These are phyloP conservation scores for Nakaseomyces uthaithaninus DNA, from an alignment of 1,139 yeast genomes.

Conservation along the genomic window DNA sequence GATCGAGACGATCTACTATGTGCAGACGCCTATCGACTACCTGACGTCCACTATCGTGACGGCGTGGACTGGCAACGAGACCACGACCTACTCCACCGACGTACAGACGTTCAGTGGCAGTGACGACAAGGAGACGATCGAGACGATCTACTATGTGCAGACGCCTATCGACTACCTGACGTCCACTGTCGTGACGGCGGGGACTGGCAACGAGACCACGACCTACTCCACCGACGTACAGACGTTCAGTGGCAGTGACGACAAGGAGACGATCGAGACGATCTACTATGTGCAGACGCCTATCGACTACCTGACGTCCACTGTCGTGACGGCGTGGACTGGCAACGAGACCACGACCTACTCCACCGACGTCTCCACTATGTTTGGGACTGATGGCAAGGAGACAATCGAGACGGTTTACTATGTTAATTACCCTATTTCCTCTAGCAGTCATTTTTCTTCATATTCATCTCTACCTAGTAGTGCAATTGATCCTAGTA, in stretches of 20 bases:
- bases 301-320: too few relatives aligned
- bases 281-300: constrained; percentile 1
- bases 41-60: neutral
- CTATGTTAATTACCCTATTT: neutral
- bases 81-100: neutral
- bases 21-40: neutral
- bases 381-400: too few relatives aligned
- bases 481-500: too few relatives aligned
- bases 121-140: constrained; percentile 5
- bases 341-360: neutral
- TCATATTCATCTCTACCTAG: too few relatives aligned
- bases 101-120: neutral
- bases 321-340: neutral
- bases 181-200: neutral
- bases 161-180: neutral
- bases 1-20: too few relatives aligned
- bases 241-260: neutral
- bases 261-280: neutral
- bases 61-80: neutral
- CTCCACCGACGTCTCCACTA: neutral
- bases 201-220: constrained; percentile 1
- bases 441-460: too few relatives aligned
- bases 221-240: neutral
- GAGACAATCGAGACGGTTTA: neutral
- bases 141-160: constrained; percentile 5